These are phyloP conservation scores for Umbelopsis sp. DNA, from an alignment of 192 early-diverging fungal genomes.

Conservation along the genomic window DNA sequence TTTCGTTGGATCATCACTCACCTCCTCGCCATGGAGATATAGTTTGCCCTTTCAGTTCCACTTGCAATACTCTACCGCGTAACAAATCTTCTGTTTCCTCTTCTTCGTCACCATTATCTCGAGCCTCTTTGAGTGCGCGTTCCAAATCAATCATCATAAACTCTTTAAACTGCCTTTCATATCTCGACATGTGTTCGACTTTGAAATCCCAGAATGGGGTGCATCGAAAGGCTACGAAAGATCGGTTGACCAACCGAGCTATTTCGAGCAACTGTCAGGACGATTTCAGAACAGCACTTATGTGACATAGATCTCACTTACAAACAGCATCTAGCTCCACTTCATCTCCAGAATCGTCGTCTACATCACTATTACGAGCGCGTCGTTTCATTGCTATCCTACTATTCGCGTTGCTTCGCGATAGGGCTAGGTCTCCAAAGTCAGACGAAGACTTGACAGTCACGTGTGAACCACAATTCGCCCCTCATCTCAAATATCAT, in stretches of 20 bases:
- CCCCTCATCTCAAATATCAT: not conserved
- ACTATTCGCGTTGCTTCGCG: not conserved
- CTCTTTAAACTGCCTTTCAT: slow-evolving; percentile 8
- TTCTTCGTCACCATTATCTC: slow-evolving; percentile 7
- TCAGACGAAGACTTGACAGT: not conserved
- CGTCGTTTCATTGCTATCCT: not conserved
- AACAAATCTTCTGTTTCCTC: slow-evolving; percentile 3
- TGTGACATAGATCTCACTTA: not conserved
- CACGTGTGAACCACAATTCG: not conserved
- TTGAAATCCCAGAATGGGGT: slow-evolving; percentile 19
- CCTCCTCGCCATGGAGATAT: slow-evolving; percentile 16
- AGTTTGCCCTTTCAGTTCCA: slow-evolving; percentile 4
- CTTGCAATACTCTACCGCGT: slow-evolving; percentile 1
- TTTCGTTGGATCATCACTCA: not conserved
- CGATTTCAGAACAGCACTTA: not conserved
- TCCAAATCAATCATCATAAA: slow-evolving; percentile 11
- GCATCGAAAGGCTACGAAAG: not conserved
- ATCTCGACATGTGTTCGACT: not conserved
- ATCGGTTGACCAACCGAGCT: slow-evolving; percentile 14
- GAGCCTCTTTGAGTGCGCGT: slow-evolving; percentile 12
- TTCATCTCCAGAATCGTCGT: slow-evolving; percentile 1
- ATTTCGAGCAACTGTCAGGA: not conserved
- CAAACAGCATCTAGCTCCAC: slow-evolving; percentile 15
- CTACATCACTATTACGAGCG: not conserved
- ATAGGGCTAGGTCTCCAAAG: not conserved